Percentiles rank a stretch among this genome's conserved stretches.
Evolutionary conservation across 345 rosid genomes (phyloP).

Genomic region (Draba incana): DNA sequence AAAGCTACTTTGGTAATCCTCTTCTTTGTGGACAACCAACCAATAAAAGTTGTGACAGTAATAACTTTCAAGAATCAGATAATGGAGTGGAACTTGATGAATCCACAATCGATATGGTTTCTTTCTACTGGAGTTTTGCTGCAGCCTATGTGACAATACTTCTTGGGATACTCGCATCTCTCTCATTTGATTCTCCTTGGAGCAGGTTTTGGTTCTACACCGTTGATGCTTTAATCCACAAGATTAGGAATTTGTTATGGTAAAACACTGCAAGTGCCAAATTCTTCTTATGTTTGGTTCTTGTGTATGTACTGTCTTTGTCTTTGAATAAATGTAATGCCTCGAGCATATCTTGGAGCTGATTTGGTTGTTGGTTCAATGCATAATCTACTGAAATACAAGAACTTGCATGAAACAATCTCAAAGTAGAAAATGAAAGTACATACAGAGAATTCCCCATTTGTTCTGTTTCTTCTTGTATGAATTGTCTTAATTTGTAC

Average conservation of each 20-base stretch:
- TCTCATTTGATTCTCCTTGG: too few species aligned
- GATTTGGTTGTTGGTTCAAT: not conserved
- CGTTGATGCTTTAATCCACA: too few species aligned
- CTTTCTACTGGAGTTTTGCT: too few species aligned
- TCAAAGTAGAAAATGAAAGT: not conserved
- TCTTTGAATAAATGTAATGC: slow-evolving; percentile 8
- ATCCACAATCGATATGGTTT: too few species aligned
- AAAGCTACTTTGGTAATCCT: too few species aligned
- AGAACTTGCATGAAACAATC: slow-evolving; percentile 1
- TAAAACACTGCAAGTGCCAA: not conserved
- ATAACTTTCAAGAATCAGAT: too few species aligned
- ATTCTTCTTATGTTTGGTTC: slow-evolving; percentile 7
- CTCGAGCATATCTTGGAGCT: not conserved
- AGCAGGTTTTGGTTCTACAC: too few species aligned
- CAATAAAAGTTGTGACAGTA: too few species aligned
- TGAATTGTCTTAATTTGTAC: slow-evolving; percentile 11
- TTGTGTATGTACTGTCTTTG: not conserved
- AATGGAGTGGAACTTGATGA: too few species aligned
- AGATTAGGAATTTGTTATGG: not conserved
- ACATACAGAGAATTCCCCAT: not conserved
- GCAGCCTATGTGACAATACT: too few species aligned
- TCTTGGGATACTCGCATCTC: too few species aligned
- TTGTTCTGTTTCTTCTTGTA: slow-evolving; percentile 8
- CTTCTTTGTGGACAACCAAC: too few species aligned
- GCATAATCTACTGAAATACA: not conserved